Base-by-base conservation (phyloP, 495 filamentous ascomycete species). In the Cercophora scortea region DNA sequence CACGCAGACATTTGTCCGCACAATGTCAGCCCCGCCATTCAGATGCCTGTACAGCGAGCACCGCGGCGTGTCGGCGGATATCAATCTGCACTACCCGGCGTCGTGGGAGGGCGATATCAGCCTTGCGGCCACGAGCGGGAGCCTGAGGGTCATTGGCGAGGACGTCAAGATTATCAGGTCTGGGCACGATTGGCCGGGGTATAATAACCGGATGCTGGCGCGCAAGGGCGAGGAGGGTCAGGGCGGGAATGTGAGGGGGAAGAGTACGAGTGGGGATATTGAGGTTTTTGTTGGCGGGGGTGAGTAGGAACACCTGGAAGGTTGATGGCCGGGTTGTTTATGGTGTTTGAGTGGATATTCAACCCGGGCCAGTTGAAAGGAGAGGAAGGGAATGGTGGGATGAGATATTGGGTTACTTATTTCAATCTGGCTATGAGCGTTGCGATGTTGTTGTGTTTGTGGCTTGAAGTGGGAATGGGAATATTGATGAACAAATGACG, bases 31-130 rank as follows among this genome's bases (percentile, higher is more conserved):
- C 7, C 46, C 36, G 17, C 47, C 54, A 8, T 53, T 73, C 5
- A 44, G 63, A n/a, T 53, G 53, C 38, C 52, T 76, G 1, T 35
- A 54, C 6, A 50, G 60, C 8, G 11, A 46, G 25, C 73, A 75
- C 42, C 61, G 38, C 18, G 62, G 61, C 6, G 71, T 68, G 0
- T 71, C 68, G 15, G 72, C 63, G 0, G 46, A 64, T 16, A 54
- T 74, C 39, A 45, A 40, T 10, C 48, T 76, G 3, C 47, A 39
- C 10, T 73, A 68, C 32, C 73, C 74, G 0, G 55, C 48, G 19
- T 48, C 56, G 1, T 77, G 74, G 74, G 71, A 74, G 52, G 74
- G 74, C 0, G 45, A 60, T 13, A 49, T 74, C 12, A 15, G 19
- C 10, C 55, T 69, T 15, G 6, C 53, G 42, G 58, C 67, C 32